Evolutionary conservation across 1,139 yeast species (phyloP), one percentile per base, ranked within the genome.

Genomic region (Magnusiomyces fungicola): DNA sequence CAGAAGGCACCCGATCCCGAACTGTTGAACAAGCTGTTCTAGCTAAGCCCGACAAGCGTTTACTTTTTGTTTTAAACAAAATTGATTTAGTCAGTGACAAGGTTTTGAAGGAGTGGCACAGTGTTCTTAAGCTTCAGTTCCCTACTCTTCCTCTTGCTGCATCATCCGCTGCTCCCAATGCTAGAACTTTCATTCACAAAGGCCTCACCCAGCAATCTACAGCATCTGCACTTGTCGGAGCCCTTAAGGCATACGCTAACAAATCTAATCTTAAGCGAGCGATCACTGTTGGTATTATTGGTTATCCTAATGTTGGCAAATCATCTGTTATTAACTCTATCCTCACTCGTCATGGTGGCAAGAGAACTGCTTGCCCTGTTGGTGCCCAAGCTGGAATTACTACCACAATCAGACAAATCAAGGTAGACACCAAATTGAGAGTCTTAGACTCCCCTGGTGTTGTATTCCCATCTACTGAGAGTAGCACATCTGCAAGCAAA

Each of bases 311-410:
- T 60, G 90, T 83, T 37, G 98, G 98, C 59, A 92, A 92, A 66
- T 89, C 97, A 0, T 89, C 97, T 14, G 85, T 94, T 50, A 92
- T 92, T 63, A 92, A 92, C 65, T 87, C 96, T 3, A 74, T 92
- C 56, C 82, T 95, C 10, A 77, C 86, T 49, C 82, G 95, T 69
- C 94, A 87, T 63, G 71, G 75, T 24, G 55, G 56, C 36, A 56
- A 56, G 33, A 72, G 80, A 42, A 79, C 76, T 59, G 94, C 92
- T 10, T 92, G 98, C 65, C 97, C 98, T 14, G 95, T 87, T 32
- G 99, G 98, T 43, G 94, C 95, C 61, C 94, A 86, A 69, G 97
- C 99, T 3, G 98, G 98, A 65, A 92, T 92, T 36, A 92, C 98
- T 29, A 90, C 96, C 1, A 74, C 92, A 2, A 73, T 92, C 66